Conservation (phyloP, 768 basidiomycete species). For the Leccinum rimulosum region DNA sequence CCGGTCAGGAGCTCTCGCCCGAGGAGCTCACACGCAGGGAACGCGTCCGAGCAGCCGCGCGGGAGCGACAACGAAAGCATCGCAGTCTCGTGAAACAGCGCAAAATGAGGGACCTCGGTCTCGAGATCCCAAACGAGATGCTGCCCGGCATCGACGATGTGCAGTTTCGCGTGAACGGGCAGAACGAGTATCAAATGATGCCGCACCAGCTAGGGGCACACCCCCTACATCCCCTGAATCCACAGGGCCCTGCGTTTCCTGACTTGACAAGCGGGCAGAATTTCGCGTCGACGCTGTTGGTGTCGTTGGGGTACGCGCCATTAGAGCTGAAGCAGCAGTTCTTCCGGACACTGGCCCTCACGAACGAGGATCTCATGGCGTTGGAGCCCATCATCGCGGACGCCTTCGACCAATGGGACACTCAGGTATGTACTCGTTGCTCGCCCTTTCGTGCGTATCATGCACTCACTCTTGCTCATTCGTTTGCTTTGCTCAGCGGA, state of each 20-base stretch:
- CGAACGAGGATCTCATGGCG: slow-evolving; percentile 74
- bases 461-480: neutral
- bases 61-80: slow-evolving; percentile 82
- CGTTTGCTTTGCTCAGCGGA: slow-evolving; percentile 35
- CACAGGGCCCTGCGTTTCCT: slow-evolving; percentile 61
- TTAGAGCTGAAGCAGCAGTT: slow-evolving; percentile 68
- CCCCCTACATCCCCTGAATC: slow-evolving; percentile 35
- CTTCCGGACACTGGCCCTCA: slow-evolving; percentile 68
- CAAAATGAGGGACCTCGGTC: slow-evolving; percentile 78
- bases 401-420: slow-evolving; percentile 86
- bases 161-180: slow-evolving; percentile 55
- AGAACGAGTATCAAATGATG: slow-evolving; percentile 39
- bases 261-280: slow-evolving; percentile 65
- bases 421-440: slow-evolving; percentile 47
- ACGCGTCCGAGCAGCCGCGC: slow-evolving; percentile 69
- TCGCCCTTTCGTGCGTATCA: neutral
- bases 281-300: slow-evolving; percentile 74
- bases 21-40: slow-evolving; percentile 71
- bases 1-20: slow-evolving; percentile 43
- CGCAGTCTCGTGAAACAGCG: slow-evolving; percentile 73
- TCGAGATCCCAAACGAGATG: slow-evolving; percentile 79
- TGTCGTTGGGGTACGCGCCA: slow-evolving; percentile 74
- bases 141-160: slow-evolving; percentile 63
- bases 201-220: slow-evolving; percentile 32
- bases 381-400: slow-evolving; percentile 79